Base-by-base conservation (phyloP, 1,139 yeast genomes). In the Saccharomycopsis hybrid region DNA sequence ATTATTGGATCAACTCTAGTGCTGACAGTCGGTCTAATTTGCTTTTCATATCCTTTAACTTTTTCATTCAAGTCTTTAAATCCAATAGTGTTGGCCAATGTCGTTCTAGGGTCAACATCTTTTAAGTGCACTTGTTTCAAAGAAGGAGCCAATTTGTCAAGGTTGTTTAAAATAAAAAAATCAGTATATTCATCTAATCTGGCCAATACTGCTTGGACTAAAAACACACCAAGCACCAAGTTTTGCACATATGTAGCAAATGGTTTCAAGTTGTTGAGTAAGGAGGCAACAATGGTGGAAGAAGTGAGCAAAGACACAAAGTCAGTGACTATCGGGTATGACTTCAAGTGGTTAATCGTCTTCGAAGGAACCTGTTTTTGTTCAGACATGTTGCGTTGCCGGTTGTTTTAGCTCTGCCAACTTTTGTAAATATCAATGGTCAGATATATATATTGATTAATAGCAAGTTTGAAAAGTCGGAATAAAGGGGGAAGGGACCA, bases 1-100 rank as follows among this genome's bases (percentile, higher is more conserved):
- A 80, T 65, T 25, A 78, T 43, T 3, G 83, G 80, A 57, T 80
- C 83, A 31, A 74, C 63, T 50, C 70, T 73, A 4, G 74, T 65
- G 41, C 74, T 63, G 44, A 80, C 59, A 28, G 73, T 60, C 13
- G 78, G 76, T 56, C 73, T 73, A 31, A 80, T 81, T 37, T 73
- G 41, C 8, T 43, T 28, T 9, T 49, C 41, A 33, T 43, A 44
- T 24, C 30, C 28, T 29, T 38, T 44, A 29, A 44, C 46, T 24
- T 46, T 45, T 2, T 28, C 44, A 13, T 36, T 40, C 8, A 44
- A 28, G 25, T 47, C 43, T 18, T 39, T 29, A 11, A 40, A 33
- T 24, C 8, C 7, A 9, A 43, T 30, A 36, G 39, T 24, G 27
- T 41, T 39, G 11, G 31, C 43, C 11, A 39, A 28, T 8, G 37